Percentiles rank a stretch among this genome's conserved stretches.
phyloP scores from a whole-genome alignment of 2,329 filamentous ascomycete genomes.

The Talaromyces sp. region DNA sequence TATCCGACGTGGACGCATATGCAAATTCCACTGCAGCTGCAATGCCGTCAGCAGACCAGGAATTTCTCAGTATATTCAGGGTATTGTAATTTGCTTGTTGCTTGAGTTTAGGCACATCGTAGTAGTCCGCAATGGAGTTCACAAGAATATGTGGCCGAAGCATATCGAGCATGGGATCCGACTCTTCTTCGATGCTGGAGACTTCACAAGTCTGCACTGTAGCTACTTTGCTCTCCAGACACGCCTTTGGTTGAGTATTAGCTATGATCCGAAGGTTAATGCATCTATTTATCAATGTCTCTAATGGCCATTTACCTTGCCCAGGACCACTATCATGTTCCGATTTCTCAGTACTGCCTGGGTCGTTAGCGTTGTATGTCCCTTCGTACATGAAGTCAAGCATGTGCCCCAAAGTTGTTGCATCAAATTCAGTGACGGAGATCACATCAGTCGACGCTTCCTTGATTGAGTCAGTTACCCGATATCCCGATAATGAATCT shows the following conservation, averaged over 20 bases:
- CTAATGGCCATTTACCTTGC: too few species aligned
- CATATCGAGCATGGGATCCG: not conserved
- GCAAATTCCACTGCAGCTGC: not conserved
- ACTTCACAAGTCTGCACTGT: not conserved
- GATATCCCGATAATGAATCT: not conserved
- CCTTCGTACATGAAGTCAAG: not conserved
- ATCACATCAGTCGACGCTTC: not conserved
- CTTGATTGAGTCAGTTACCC: not conserved
- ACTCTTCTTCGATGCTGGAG: not conserved
- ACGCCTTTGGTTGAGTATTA: too few species aligned
- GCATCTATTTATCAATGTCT: too few species aligned
- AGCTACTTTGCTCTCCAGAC: not conserved
- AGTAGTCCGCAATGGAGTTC: not conserved
- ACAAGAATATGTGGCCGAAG: not conserved
- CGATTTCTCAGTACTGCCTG: too few species aligned
- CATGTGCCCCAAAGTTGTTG: not conserved
- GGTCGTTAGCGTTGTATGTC: not conserved
- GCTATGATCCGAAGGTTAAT: not conserved
- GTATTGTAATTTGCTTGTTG: not conserved
- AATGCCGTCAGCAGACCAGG: not conserved
- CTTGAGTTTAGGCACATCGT: not conserved
- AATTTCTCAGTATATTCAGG: not conserved
- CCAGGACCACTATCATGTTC: too few species aligned
- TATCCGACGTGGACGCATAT: not conserved
- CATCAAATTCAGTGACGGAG: not conserved